Base-by-base conservation (phyloP, 805 yeast genomes). In the Yamadazyma insecticola region DNA sequence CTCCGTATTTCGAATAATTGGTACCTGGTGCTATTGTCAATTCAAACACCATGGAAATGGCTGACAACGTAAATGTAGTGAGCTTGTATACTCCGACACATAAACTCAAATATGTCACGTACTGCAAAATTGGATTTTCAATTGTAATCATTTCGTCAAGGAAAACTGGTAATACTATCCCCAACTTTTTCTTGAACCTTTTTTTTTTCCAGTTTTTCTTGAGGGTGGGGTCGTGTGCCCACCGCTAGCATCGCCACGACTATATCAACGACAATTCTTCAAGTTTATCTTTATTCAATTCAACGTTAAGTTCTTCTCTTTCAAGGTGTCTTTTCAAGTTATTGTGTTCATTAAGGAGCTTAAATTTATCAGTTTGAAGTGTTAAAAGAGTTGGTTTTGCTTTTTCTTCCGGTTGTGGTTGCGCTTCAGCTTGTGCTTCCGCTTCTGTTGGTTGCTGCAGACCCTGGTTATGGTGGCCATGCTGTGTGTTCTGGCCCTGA, bases 1-100 rank as follows among this genome's bases (percentile, higher is more conserved):
- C 81, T n/a, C 96, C 96, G 50, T 88, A 88, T 52, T 76, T 78
- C 24, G 55, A 49, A 48, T 71, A 80, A 49, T 67, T 55, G 29
- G 68, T 76, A 6, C 78, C 61, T 19, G 90, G 87, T 4, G 29
- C n/a, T 4, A 35, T 5, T 32, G 76, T 81, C 29, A 80, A 55
- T 41, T 83, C 89, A 13, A 67, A 44, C n/a, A 84, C 23, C 39
- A 84, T 48, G 2, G 87, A 57, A 5, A 54, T 39, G 30, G 72
- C 62, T 37, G 80, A 70, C 37, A 82, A 61, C 0, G 67, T 33
- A 13, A 70, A 46, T 2, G 69, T 55, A 21, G 83, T 72, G 23
- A 78, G 43, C 51, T 82, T 81, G 45, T 66, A 54, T 2, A 76
- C 70, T 24, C 95, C 96, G 27, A 78, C 58, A n/a, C 71, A 57